These are phyloP conservation scores for Annulohypoxylon stygium DNA, from an alignment of 495 filamentous ascomycete genomes.

Conservation along the genomic window DNA sequence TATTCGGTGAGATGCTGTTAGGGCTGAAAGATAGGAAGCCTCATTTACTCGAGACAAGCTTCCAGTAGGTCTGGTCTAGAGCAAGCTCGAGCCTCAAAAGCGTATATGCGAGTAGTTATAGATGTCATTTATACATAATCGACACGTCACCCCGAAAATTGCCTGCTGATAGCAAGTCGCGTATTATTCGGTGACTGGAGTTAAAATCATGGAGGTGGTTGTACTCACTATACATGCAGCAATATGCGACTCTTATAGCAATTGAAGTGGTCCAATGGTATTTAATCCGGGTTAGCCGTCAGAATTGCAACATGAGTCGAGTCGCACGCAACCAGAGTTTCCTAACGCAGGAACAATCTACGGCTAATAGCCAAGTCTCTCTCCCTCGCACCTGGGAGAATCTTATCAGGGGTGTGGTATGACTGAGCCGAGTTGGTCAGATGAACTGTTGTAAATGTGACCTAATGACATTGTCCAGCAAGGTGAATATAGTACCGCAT, in stretches of 20 bases:
- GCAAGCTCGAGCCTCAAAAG: background rate
- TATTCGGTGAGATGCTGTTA: conserved; percentile 70
- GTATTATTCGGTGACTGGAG: conserved; percentile 7
- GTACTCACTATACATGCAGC: conserved; percentile 20
- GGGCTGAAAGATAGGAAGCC: conserved; percentile 65
- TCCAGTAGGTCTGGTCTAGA: conserved; percentile 42
- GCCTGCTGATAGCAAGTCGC: conserved; percentile 5
- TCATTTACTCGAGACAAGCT: conserved; percentile 54
- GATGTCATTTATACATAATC: conserved; percentile 36
- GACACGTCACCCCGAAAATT: conserved; percentile 35
- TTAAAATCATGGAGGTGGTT: conserved; percentile 11
- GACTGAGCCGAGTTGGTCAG: conserved; percentile 29
- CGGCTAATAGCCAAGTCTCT: conserved; percentile 13
- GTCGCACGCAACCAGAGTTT: conserved; percentile 33
- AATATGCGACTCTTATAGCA: conserved; percentile 33
- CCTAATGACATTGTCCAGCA: conserved; percentile 26
- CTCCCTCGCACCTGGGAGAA: conserved; percentile 4
- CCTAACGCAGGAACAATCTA: conserved; percentile 47
- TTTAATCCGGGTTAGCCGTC: conserved; percentile 44
- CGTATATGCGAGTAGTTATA: conserved; percentile 30
- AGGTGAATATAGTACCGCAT: conserved; percentile 12
- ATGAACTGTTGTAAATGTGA: conserved; percentile 37
- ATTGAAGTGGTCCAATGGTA: conserved; percentile 44
- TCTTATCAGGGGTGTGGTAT: conserved; percentile 31
- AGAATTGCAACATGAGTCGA: conserved; percentile 33